Evolutionary conservation across 1,139 yeast species (phyloP), one percentile per base, ranked within the genome.

Genomic region (Pichia sp.): DNA sequence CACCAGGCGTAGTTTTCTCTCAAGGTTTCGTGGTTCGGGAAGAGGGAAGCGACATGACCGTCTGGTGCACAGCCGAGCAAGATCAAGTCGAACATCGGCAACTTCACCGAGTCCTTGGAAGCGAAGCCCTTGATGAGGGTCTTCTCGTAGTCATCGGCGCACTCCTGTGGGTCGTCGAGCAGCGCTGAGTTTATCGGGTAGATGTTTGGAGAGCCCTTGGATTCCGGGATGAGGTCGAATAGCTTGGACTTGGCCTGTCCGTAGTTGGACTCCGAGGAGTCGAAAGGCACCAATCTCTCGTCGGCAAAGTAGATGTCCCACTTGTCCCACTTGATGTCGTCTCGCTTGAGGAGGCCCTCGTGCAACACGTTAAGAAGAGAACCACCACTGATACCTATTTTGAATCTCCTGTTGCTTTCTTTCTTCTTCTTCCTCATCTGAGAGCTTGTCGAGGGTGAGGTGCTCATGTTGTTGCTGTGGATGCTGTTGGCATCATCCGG

Each of bases 261-360:
- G 67, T 86, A 93, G 71, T 93, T 93, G 53, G 96, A 87, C 67
- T 91, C 95, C 3, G 81, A 79, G 48, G 88, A 84, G 54, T 80
- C 85, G 65, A 91, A 88, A 50, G 97, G 95, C 49, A 93, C 99
- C 60, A 93, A 76, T 70, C 99, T 82, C 74, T 93, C 99, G 71
- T 93, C 99, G 24, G 97, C 97, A 75, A 93, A 92, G 71, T 89
- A 93, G 56, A 93, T 83, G 67, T 93, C 97, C 99, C 99, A 93
- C 68, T 85, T 87, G 55, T 83, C 86, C 98, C 98, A 93, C 62
- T 84, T 85, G 45, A 93, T 84, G 50, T 79, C 78, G 56, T 73
- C 73, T 65, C 96, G 78, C 46, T 79, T 77, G 56, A 92, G 73
- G 59, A 93, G 76, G 12, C 97, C 98, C 71, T 92, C 92, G 60